phyloP scores from a whole-genome alignment of 23 red algal species.

The Gracilaria domingensis region DNA sequence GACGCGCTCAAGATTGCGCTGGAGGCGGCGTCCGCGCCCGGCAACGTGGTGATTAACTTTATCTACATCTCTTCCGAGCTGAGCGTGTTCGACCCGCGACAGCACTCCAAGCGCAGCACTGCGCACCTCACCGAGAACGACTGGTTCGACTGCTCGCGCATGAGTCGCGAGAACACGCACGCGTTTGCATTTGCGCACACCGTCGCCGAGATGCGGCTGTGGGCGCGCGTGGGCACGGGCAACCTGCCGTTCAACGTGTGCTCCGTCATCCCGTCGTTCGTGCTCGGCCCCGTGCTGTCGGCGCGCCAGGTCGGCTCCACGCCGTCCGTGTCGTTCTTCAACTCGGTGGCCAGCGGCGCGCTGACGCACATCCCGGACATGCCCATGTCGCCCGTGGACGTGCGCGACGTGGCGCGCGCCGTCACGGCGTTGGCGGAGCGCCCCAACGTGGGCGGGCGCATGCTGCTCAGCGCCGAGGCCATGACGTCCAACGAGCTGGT shows the following conservation, averaged over 20 bases:
- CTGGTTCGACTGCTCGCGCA: slow-evolving; percentile 67
- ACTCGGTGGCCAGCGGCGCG: slow-evolving; percentile 31
- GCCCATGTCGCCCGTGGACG: slow-evolving; percentile 68
- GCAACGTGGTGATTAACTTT: slow-evolving; percentile 74
- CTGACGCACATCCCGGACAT: slow-evolving; percentile 50
- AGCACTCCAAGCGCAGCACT: slow-evolving; percentile 43
- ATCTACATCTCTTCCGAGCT: slow-evolving; percentile 70
- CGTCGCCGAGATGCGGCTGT: slow-evolving; percentile 63
- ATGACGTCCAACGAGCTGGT: slow-evolving; percentile 56
- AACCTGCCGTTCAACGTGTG: slow-evolving; percentile 73
- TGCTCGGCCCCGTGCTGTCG: slow-evolving; percentile 56
- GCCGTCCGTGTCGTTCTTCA: slow-evolving; percentile 46
- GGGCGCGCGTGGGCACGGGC: slow-evolving; percentile 53
- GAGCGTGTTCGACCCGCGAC: slow-evolving; percentile 49
- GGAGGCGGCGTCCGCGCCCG: slow-evolving; percentile 57
- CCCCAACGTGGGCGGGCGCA: slow-evolving; percentile 46
- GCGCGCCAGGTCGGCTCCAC: slow-evolving; percentile 32
- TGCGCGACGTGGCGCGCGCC: slow-evolving; percentile 60
- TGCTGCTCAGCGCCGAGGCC: slow-evolving; percentile 61
- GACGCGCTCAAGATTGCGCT: slow-evolving; percentile 64
- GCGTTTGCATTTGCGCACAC: slow-evolving; percentile 69
- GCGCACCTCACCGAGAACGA: slow-evolving; percentile 50
- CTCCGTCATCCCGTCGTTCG: slow-evolving; percentile 66
- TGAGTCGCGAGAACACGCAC: slow-evolving; percentile 21
- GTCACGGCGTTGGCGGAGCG: slow-evolving; percentile 49